phyloP scores from a whole-genome alignment of 2,329 filamentous ascomycete species.

The Myriosclerotinia curreyana region DNA sequence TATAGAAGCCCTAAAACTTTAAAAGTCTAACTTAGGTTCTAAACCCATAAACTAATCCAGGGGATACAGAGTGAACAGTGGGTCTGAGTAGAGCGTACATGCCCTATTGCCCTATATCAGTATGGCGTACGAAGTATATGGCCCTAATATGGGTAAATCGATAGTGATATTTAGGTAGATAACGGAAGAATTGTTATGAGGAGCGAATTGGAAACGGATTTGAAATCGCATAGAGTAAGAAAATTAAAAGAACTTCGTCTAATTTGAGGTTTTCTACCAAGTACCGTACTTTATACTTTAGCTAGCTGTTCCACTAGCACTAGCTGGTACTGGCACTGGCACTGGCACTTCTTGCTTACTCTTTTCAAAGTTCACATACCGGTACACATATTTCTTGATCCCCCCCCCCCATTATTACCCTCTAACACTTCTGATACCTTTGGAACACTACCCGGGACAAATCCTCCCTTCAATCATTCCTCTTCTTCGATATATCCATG shows the following conservation, averaged over 20 bases:
- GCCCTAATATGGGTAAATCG: too few relatives aligned
- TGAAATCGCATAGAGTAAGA: constrained; percentile 10
- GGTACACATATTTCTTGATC: background rate
- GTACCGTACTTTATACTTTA: too few relatives aligned
- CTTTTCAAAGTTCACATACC: background rate
- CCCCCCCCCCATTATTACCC: background rate
- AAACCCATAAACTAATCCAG: background rate
- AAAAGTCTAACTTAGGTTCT: too few relatives aligned
- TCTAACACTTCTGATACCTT: background rate
- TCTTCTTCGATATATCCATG: too few relatives aligned
- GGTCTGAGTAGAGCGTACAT: constrained; percentile 4
- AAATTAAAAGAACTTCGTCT: background rate
- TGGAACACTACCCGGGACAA: too few relatives aligned
- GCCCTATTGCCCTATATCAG: background rate
- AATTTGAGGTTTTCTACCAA: too few relatives aligned
- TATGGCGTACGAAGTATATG: too few relatives aligned
- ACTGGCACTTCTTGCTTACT: background rate
- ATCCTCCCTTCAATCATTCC: too few relatives aligned
- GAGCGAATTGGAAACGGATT: background rate
- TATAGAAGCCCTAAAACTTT: too few relatives aligned
- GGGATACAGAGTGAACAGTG: background rate
- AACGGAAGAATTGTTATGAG: constrained; percentile 10
- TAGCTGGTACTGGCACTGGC: too few relatives aligned
- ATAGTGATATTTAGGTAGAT: background rate
- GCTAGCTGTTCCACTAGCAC: too few relatives aligned